Conservation (phyloP, 352 stramenopile genomes). For the Globisporangium echinulatum region DNA sequence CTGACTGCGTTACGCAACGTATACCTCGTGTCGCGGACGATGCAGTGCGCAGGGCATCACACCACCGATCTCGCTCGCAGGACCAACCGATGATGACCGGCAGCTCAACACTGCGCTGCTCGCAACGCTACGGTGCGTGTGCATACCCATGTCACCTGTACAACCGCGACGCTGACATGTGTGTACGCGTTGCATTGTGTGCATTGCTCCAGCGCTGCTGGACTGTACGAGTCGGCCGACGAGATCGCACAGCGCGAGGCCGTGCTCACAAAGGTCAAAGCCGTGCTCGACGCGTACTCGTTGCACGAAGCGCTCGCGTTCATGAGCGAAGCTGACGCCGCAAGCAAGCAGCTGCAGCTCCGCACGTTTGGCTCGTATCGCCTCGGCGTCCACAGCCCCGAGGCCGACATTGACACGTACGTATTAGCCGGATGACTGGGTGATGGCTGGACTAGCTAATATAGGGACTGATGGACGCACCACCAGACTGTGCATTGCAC, state of each 20-base stretch:
- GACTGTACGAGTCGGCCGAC: conserved; percentile 71
- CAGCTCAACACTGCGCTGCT: conserved; percentile 62
- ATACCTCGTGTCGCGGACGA: too few relatives aligned
- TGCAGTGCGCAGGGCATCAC: conserved; percentile 15
- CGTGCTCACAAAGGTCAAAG: conserved; percentile 56
- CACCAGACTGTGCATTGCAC: conserved; percentile 71
- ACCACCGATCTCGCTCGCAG: conserved; percentile 65
- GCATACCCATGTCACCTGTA: neutral
- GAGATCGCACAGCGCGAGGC: conserved; percentile 53
- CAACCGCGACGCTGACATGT: neutral
- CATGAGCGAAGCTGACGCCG: conserved; percentile 41
- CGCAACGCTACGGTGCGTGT: conserved; percentile 42
- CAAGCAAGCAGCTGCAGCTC: conserved; percentile 46
- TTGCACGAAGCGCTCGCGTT: conserved; percentile 47
- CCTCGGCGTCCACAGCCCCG: conserved; percentile 78
- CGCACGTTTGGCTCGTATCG: conserved; percentile 91
- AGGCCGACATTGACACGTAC: conserved; percentile 85
- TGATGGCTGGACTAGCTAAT: neutral
- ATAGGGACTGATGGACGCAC: neutral
- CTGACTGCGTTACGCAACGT: too few relatives aligned
- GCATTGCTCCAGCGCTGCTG: conserved; percentile 27
- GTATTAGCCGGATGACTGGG: conserved; percentile 1
- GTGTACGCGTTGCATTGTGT: neutral
- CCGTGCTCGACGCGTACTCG: conserved; percentile 73
- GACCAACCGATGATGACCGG: conserved; percentile 56